phyloP scores from a whole-genome alignment of 2,329 filamentous ascomycete species.

The Coniochaeta ligniaria region DNA sequence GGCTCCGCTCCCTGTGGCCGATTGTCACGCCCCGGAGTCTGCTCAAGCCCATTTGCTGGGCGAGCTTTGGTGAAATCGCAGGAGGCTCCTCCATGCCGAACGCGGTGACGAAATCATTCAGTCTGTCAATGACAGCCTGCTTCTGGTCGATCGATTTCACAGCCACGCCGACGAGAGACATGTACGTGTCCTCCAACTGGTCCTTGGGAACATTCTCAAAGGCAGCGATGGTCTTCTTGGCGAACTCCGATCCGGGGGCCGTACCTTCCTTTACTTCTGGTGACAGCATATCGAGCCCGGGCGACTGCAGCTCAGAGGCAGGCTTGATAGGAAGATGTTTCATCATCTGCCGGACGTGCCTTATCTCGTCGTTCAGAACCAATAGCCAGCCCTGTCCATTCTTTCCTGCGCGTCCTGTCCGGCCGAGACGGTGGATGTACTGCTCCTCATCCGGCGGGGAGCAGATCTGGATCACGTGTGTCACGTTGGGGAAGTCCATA shows the following conservation, averaged over 20 bases:
- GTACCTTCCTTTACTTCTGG: neutral
- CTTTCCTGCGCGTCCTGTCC: slow-evolving; percentile 69
- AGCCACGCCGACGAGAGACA: slow-evolving; percentile 45
- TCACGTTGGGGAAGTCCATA: slow-evolving; percentile 77
- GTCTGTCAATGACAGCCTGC: slow-evolving; percentile 32
- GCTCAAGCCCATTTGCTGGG: slow-evolving; percentile 22
- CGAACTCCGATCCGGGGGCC: slow-evolving; percentile 22
- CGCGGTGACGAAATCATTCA: slow-evolving; percentile 47
- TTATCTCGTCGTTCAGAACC: slow-evolving; percentile 46
- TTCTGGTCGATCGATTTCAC: slow-evolving; percentile 29
- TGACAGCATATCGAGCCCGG: slow-evolving; percentile 35
- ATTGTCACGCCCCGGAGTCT: slow-evolving; percentile 26
- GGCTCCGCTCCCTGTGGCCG: neutral
- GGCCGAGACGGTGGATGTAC: slow-evolving; percentile 72
- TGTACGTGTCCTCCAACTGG: slow-evolving; percentile 43
- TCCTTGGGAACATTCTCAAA: slow-evolving; percentile 32
- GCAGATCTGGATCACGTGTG: slow-evolving; percentile 71
- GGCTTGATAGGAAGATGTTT: slow-evolving; percentile 52
- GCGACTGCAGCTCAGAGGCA: slow-evolving; percentile 41
- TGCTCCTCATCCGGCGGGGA: slow-evolving; percentile 57
- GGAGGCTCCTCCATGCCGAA: slow-evolving; percentile 48
- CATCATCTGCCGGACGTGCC: slow-evolving; percentile 42
- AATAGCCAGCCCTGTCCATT: slow-evolving; percentile 66
- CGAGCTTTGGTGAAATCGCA: slow-evolving; percentile 16
- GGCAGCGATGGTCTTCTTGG: slow-evolving; percentile 34